Evolutionary conservation across 441 rosid genomes (phyloP).

Genomic region (Euphorbia schlechtendalii): DNA sequence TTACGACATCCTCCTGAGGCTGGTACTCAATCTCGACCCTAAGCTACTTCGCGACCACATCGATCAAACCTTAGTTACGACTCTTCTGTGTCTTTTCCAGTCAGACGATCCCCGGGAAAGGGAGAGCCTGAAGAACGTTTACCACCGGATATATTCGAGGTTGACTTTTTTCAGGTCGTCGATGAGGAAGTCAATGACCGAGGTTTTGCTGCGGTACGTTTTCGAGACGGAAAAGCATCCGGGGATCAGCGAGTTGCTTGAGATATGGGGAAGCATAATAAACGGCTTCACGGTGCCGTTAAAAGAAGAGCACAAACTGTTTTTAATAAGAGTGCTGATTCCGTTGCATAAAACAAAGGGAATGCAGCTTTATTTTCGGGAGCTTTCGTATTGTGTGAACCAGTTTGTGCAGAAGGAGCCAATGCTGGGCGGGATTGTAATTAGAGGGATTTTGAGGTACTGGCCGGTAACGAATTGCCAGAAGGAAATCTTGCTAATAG

Average conservation of each 20-base stretch:
- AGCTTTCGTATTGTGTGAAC: constrained; percentile 42
- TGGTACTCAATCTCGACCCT: constrained; percentile 32
- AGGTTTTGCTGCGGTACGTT: constrained; percentile 35
- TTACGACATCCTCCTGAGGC: constrained; percentile 39
- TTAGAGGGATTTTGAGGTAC: constrained; percentile 45
- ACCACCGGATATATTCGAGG: constrained; percentile 43
- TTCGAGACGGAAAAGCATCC: constrained; percentile 43
- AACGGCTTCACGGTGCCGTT: constrained; percentile 53
- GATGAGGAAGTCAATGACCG: constrained; percentile 56
- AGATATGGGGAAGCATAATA: constrained; percentile 61
- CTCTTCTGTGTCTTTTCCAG: constrained; percentile 46
- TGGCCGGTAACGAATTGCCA: constrained; percentile 58
- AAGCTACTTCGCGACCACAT: constrained; percentile 31
- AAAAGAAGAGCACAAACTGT: constrained; percentile 55
- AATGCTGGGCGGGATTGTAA: constrained; percentile 36
- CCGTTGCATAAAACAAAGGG: constrained; percentile 52
- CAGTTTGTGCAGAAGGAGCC: constrained; percentile 66
- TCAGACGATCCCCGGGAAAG: constrained; percentile 57
- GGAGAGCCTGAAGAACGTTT: constrained; percentile 43
- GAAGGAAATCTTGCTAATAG: constrained; percentile 43
- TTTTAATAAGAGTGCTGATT: constrained; percentile 45
- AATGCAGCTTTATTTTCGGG: constrained; percentile 38
- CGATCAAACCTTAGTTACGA: constrained; percentile 30
- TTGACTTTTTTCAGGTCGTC: constrained; percentile 39
- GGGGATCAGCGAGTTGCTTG: constrained; percentile 45